Conservation (phyloP, 116 monocot species). For the Thalassia testudinum region DNA sequence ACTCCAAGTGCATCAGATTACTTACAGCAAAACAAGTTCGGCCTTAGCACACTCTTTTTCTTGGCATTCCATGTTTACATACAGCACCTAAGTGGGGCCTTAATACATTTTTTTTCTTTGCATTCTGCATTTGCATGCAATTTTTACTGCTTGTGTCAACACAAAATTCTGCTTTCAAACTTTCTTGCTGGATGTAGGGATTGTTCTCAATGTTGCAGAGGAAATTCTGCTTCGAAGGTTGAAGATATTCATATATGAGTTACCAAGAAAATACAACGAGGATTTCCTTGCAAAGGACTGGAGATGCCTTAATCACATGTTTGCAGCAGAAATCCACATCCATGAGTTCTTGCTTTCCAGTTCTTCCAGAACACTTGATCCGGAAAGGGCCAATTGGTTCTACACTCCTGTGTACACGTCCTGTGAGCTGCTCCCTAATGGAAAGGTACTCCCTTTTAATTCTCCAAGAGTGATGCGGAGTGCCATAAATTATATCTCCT, state of each 20-base stretch:
- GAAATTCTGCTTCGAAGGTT: constrained; percentile 61
- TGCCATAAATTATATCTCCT: constrained; percentile 50
- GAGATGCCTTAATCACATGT: constrained; percentile 71
- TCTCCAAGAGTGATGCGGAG: constrained; percentile 76
- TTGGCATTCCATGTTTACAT: too few species aligned
- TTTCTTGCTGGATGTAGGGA: constrained; percentile 31
- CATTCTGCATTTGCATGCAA: too few species aligned
- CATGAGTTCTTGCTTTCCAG: constrained; percentile 68
- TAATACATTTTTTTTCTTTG: too few species aligned
- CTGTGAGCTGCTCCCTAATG: constrained; percentile 64
- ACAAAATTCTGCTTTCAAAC: too few species aligned
- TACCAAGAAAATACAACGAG: constrained; percentile 74
- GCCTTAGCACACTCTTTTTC: too few species aligned
- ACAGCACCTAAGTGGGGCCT: too few species aligned
- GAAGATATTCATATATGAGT: constrained; percentile 67
- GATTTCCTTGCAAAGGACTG: constrained; percentile 63
- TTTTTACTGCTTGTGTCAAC: too few species aligned
- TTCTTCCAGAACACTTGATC: constrained; percentile 58
- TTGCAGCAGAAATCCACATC: constrained; percentile 79
- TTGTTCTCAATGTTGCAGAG: constrained; percentile 64
- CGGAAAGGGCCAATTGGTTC: constrained; percentile 79
- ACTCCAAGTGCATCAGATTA: too few species aligned
- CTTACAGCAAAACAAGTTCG: too few species aligned
- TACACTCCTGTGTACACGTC: constrained; percentile 75
- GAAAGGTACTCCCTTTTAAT: constrained; percentile 61